Evolutionary conservation across 768 basidiomycete species (phyloP), one percentile per base, ranked within the genome.

Genomic region (Porphyrellus cyaneotinctus): DNA sequence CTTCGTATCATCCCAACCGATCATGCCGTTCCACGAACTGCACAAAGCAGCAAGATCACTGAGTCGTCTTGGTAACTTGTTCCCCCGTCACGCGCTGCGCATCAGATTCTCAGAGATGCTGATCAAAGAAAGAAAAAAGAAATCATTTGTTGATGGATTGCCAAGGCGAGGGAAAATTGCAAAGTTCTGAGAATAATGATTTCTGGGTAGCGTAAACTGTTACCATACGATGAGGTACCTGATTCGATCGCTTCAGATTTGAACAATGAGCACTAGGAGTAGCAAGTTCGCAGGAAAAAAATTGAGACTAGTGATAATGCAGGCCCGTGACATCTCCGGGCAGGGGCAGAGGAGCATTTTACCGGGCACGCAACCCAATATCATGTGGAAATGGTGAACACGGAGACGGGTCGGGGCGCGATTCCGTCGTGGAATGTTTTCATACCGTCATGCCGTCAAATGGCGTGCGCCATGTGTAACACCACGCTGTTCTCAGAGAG

Each of bases 141-240:
- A 17, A 30, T 37, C 37, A 31, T 18, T 47, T 30, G 13, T 20
- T 36, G 4, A 13, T 17, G 28, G 38, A 51, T 47, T 43, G 28
- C 35, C 47, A 28, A 9, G 15, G 22, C 51, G 51, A 57, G 51
- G 58, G 54, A 53, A 58, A 54, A 37, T 41, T 38, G 15, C 17
- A 46, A 46, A 12, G 49, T 53, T 43, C 36, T 36, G 37, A 24
- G 36, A 18, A 35, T 39, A 52, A 60, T 9, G 26, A 46, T 49
- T 43, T 31, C 35, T 22, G 33, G 30, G 24, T 64, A 18, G 39
- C 61, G 62, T 28, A 28, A 63, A 59, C n/a, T 6, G 7, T 18
- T 58, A n/a, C n/a, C n/a, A n/a, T 44, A 61, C 51, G 59, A 47
- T 2, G n/a, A 6, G 18, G 51, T 54, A 22, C 61, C 60, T 61